Conservation (phyloP, 2,329 filamentous ascomycete species). For the Gnomoniopsis sp. region DNA sequence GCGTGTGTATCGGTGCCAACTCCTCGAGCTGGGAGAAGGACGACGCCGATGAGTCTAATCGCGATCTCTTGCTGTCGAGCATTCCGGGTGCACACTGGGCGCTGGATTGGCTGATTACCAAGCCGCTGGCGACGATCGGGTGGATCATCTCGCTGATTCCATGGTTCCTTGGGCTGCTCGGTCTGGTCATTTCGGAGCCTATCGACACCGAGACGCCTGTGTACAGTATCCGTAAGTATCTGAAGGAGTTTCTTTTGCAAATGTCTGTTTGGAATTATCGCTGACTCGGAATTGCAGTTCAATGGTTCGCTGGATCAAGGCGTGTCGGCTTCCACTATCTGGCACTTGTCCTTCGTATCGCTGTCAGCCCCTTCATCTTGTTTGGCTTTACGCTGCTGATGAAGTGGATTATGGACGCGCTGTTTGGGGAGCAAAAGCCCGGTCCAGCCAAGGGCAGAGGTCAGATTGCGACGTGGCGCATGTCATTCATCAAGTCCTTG, state of each 20-base stretch:
- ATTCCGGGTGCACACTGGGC: constrained; percentile 42
- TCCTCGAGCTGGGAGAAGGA: constrained; percentile 54
- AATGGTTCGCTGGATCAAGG: constrained; percentile 45
- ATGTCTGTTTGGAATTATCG: neutral
- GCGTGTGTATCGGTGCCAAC: constrained; percentile 52
- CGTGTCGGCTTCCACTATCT: constrained; percentile 49
- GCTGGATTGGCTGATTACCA: constrained; percentile 37
- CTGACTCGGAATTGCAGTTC: neutral
- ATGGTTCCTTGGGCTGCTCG: constrained; percentile 41
- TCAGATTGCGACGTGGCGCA: constrained; percentile 40
- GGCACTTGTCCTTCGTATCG: constrained; percentile 37
- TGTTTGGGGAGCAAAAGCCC: constrained; percentile 36
- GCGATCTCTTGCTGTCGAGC: constrained; percentile 36
- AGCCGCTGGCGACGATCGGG: constrained; percentile 37
- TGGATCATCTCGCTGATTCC: constrained; percentile 42
- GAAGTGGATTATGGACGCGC: constrained; percentile 36
- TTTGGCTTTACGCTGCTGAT: constrained; percentile 40
- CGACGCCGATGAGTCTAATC: constrained; percentile 44
- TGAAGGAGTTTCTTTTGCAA: neutral
- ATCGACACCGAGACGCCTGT: constrained; percentile 31
- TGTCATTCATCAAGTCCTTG: constrained; percentile 39
- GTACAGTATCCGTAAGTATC: constrained; percentile 34
- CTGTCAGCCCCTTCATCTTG: constrained; percentile 41
- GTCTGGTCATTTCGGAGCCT: constrained; percentile 40
- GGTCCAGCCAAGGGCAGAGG: constrained; percentile 29